phyloP scores from a whole-genome alignment of 306 rosid genomes.

The Acacia melanoxylon region DNA sequence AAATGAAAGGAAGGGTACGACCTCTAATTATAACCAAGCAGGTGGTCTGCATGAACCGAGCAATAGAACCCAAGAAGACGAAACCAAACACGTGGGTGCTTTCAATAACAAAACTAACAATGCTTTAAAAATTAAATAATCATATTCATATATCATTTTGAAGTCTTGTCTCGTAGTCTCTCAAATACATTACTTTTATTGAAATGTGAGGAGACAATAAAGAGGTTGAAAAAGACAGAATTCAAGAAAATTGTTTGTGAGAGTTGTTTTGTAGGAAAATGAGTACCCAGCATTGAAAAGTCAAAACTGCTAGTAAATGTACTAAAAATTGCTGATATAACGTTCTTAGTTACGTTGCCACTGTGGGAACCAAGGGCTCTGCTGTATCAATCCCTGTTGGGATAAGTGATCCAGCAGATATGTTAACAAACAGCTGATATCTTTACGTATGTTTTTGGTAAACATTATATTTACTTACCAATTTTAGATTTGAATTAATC shows the following conservation, averaged over 20 bases:
- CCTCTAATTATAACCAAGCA: not conserved
- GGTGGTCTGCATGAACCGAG: not conserved
- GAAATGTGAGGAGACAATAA: not conserved
- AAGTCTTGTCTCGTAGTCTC: not conserved
- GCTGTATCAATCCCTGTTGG: not conserved
- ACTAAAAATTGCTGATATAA: not conserved
- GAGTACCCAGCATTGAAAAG: not conserved
- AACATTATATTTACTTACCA: not conserved
- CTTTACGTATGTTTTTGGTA: not conserved
- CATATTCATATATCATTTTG: not conserved
- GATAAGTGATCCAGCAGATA: not conserved
- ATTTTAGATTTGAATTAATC: not conserved
- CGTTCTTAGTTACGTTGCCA: not conserved
- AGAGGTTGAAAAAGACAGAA: not conserved
- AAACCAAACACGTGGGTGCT: not conserved
- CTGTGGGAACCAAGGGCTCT: not conserved
- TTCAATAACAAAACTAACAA: too few species aligned
- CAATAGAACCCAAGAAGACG: not conserved
- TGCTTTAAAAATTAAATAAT: not conserved
- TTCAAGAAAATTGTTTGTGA: not conserved
- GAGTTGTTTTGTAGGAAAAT: not conserved
- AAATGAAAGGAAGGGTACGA: not conserved
- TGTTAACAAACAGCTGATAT: not conserved
- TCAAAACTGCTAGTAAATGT: not conserved
- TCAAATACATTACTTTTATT: too few species aligned